Conservation (phyloP, 345 rosid genomes). For the Chamaenerion angustifolium region DNA sequence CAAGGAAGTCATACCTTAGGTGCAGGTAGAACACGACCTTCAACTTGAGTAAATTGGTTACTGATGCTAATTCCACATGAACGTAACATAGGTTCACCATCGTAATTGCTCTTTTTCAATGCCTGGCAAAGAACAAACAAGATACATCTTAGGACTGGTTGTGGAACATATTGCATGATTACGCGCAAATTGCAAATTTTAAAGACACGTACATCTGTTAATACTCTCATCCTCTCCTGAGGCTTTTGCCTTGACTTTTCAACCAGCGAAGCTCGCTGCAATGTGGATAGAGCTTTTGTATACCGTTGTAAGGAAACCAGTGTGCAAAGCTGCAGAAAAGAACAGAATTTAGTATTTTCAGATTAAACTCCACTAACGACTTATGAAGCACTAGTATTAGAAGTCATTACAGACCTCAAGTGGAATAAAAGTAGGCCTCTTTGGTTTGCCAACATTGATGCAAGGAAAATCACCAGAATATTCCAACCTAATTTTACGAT, state of each 20-base stretch:
- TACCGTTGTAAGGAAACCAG: slow-evolving; percentile 81
- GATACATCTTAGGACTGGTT: background rate
- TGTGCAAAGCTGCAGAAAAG: slow-evolving; percentile 40
- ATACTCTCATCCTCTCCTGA: slow-evolving; percentile 60
- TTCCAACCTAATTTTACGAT: slow-evolving; percentile 35
- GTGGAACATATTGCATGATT: background rate
- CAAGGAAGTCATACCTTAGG: slow-evolving; percentile 36
- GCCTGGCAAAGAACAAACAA: slow-evolving; percentile 31
- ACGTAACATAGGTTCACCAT: slow-evolving; percentile 48
- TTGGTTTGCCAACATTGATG: slow-evolving; percentile 86
- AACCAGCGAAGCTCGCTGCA: slow-evolving; percentile 70
- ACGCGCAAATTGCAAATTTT: slow-evolving; percentile 1
- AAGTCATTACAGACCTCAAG: slow-evolving; percentile 36
- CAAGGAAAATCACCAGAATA: slow-evolving; percentile 74
- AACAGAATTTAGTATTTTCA: background rate
- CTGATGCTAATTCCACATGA: slow-evolving; percentile 59
- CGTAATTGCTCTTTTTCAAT: slow-evolving; percentile 53
- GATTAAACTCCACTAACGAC: too few relatives aligned
- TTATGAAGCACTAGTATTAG: too few relatives aligned
- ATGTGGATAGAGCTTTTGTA: slow-evolving; percentile 54
- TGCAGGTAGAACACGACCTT: slow-evolving; percentile 65
- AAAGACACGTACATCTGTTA: slow-evolving; percentile 47
- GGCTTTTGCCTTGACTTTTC: slow-evolving; percentile 96
- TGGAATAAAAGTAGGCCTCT: slow-evolving; percentile 71
- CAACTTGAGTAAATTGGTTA: slow-evolving; percentile 51